Evolutionary conservation across 495 filamentous ascomycete species (phyloP), one percentile per base, ranked within the genome.

Genomic region (Zalerion maritima): DNA sequence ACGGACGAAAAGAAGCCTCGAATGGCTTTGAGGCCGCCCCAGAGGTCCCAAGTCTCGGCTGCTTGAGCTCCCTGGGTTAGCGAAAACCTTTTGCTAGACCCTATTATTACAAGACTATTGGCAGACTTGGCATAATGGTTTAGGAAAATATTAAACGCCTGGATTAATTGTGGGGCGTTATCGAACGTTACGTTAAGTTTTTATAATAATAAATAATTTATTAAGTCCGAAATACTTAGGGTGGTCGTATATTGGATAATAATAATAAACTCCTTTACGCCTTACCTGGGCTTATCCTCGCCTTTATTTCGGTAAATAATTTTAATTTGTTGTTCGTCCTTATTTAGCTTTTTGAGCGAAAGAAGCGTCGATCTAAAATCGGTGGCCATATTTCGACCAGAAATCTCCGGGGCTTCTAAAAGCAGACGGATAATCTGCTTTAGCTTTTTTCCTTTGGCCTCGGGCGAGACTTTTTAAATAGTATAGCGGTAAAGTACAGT

Each of bases 1-100:
- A 74, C 67, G 48, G 74, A 80, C 29, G 73, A 58, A 35, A 78
- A 78, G 39, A 67, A 81, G 0, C 78, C 78, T 28, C 77, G 67
- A 0, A 76, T 47, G 3, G 67, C 62, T 1, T 63, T 46, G 0
- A 71, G 47, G 5, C 62, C 64, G 8, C 44, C 45, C 6, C 44
- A 46, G 13, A 45, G 42, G 10, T 51, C 40, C 0, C 31, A 23
- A 0, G 38, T 30, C 18, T 42, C 14, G 14, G 45, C 28, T n/a
- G n/a, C n/a, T n/a, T n/a, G n/a, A n/a, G n/a, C n/a, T 13, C 18
- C 26, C 11, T 36, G 17, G 21, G 49, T 38, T 13, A 52, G 26
- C 8, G 58, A 57, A 25, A 65, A 69, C 35, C 59, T 60, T 4
- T 57, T 45, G 14, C 50, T 57, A 8, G 36, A 33, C 4, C 59